A percentile compares a stretch with the other conserved stretches of the same genome.
Conservation (phyloP, 352 stramenopile species). For the Phytopythium ostracodes region DNA sequence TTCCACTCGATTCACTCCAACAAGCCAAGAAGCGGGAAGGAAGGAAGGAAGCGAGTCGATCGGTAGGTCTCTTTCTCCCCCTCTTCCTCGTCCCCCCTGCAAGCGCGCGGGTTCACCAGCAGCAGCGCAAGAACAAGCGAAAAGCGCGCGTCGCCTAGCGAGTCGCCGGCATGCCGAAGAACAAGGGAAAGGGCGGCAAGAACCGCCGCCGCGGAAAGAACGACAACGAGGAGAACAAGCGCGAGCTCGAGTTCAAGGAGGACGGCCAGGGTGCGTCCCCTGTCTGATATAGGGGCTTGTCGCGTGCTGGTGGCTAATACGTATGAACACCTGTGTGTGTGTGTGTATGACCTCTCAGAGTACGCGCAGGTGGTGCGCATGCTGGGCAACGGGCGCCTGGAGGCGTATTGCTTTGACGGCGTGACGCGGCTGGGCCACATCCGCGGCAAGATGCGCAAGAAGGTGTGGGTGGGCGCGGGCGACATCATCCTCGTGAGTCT, state of each 20-base stretch:
- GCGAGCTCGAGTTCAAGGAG: slow-evolving; percentile 99
- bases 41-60: background rate
- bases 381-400: slow-evolving; percentile 97
- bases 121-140: slow-evolving; percentile 5
- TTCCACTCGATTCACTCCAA: slow-evolving; percentile 1
- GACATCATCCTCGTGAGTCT: slow-evolving; percentile 99
- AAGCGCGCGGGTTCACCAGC: background rate
- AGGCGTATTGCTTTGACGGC: slow-evolving; percentile 99
- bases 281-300: background rate
- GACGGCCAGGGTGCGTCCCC: slow-evolving; percentile 91
- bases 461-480: slow-evolving; percentile 98
- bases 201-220: slow-evolving; percentile 98
- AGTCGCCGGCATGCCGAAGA: slow-evolving; percentile 68
- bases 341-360: no score
- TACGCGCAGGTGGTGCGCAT: slow-evolving; percentile 98
- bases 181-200: slow-evolving; percentile 97
- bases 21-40: slow-evolving; percentile 4
- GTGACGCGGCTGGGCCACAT: slow-evolving; percentile 98
- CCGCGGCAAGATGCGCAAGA: slow-evolving; percentile 99
- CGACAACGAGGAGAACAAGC: slow-evolving; percentile 98
- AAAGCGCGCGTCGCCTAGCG: slow-evolving; percentile 1
- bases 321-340: no score
- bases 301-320: background rate
- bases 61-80: background rate
- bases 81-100: background rate